Conservation (phyloP, 371 early-diverging fungal species). For the Mucor plumbeus region DNA sequence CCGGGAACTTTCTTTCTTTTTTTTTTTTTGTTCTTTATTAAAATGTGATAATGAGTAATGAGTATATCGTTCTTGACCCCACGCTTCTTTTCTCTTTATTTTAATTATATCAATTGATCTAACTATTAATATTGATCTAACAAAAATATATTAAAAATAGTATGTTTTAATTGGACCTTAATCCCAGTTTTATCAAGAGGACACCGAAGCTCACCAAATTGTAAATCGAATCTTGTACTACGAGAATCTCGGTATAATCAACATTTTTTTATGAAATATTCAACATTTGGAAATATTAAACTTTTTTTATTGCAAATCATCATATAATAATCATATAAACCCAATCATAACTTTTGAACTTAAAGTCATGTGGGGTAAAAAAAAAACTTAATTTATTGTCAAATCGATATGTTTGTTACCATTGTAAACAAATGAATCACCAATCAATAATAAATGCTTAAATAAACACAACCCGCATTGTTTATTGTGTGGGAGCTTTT, state of each 20-base stretch:
- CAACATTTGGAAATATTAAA: background rate
- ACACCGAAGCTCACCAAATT: background rate
- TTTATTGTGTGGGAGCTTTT: background rate
- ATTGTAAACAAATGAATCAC: background rate
- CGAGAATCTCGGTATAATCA: background rate
- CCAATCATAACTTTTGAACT: background rate
- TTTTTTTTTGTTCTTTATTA: background rate
- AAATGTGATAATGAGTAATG: slow-evolving; percentile 5
- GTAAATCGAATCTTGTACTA: slow-evolving; percentile 1
- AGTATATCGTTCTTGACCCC: background rate
- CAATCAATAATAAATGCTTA: background rate
- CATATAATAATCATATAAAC: background rate
- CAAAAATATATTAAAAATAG: too few species aligned
- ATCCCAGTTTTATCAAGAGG: background rate
- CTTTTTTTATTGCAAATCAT: background rate
- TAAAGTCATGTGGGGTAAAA: background rate
- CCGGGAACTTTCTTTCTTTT: background rate
- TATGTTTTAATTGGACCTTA: background rate
- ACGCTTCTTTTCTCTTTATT: too few species aligned
- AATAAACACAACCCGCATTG: background rate
- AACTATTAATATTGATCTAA: background rate
- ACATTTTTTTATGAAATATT: background rate
- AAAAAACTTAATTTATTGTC: background rate
- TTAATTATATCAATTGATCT: background rate
- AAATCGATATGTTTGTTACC: background rate